Base-by-base conservation (phyloP, 176 grass and related monocot genomes). In the Miscanthus lutarioriparius region DNA sequence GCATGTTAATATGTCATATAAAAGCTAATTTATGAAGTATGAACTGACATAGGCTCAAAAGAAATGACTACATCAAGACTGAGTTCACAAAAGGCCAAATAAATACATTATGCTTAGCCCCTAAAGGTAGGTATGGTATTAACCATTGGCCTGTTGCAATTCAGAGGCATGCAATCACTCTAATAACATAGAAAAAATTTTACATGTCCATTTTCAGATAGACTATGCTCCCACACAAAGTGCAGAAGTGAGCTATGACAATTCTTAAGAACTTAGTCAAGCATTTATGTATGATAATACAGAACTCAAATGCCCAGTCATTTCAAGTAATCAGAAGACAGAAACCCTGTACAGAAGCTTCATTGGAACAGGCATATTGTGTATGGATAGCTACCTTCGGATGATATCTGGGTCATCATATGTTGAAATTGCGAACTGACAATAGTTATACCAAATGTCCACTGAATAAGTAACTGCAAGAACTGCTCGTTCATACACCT, bases 381-480 rank as follows among this genome's bases (percentile, higher is more conserved):
- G 11, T 44, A 16, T 67, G 62, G 68, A 53, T n/a, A 66, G 22
- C 22, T 91, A 99, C 96, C 96, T 94, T 91, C 93, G 87, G 72
- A 99, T 86, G 44, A 90, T 92, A 82, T 99, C 93, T 33, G 89
- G 93, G 86, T 96, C 96, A 41, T 99, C 91, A 53, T 99, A 96
- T 61, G 96, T 99, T 45, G 91, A 90, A 78, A 99, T 96, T 68
- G 93, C 91, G 36, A 99, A 99, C 26, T 90, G 87, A 70, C 89
- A 94, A 65, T 99, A 99, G 75, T 99, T 91, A 72, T 84, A 80
- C 96, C 96, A 99, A 87, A 99, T 99, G 84, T 99, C 96, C 76
- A 99, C 96, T 64, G 96, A 99, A 88, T 99, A 99, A 51, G 96
- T 99, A 30, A 99, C 96, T 27, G 96, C 93, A 74, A 99, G 83